A percentile compares a stretch with the other conserved stretches of the same genome.
Evolutionary conservation across 164 flowering plant genomes (phyloP).

Genomic region (Pachysandra terminalis): DNA sequence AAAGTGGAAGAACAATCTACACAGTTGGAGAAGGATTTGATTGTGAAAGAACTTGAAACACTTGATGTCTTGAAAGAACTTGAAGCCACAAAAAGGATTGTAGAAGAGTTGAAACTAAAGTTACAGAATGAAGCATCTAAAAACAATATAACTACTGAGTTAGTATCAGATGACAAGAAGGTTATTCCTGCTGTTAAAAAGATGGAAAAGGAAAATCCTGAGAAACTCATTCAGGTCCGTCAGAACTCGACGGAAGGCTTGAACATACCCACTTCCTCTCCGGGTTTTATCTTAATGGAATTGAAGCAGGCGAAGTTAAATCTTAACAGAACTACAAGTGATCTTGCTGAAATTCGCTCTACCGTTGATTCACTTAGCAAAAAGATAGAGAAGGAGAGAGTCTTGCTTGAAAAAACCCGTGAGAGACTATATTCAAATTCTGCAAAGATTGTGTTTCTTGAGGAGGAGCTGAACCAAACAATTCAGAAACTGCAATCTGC

Average conservation of each 20-base stretch:
- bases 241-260: constrained; percentile 19
- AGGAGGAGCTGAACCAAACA: constrained; percentile 61
- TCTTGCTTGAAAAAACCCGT: constrained; percentile 67
- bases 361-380: constrained; percentile 65
- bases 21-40: constrained; percentile 62
- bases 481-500: constrained; percentile 41
- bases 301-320: constrained; percentile 85
- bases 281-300: constrained; percentile 67
- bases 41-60: constrained; percentile 77
- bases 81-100: constrained; percentile 57
- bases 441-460: constrained; percentile 57
- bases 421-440: constrained; percentile 59
- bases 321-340: constrained; percentile 61
- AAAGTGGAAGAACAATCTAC: constrained; percentile 63
- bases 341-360: constrained; percentile 66
- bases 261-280: constrained; percentile 43
- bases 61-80: constrained; percentile 76
- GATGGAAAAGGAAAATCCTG: constrained; percentile 29
- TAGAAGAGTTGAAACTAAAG: constrained; percentile 64
- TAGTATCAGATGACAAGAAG: constrained; percentile 14
- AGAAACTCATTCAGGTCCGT: constrained; percentile 9
- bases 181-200: constrained; percentile 12
- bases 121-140: constrained; percentile 61
- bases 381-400: constrained; percentile 70
- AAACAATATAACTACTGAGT: constrained; percentile 15